Conservation (phyloP, 1,139 yeast species). For the Debaryomyces nepalensis region DNA sequence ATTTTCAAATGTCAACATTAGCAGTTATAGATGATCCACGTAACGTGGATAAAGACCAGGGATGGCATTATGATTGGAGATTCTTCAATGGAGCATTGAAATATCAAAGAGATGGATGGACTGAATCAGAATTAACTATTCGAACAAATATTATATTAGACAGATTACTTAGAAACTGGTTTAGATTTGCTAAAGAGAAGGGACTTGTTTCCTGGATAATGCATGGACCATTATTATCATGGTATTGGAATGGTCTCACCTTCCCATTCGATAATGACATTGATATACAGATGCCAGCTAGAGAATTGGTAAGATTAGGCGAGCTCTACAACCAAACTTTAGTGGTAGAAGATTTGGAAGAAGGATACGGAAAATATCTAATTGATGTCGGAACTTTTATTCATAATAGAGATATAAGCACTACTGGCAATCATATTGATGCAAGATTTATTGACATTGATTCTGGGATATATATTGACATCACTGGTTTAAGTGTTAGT, state of each 20-base stretch:
- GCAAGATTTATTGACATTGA: slow-evolving; percentile 41
- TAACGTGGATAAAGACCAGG: slow-evolving; percentile 29
- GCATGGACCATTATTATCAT: slow-evolving; percentile 33
- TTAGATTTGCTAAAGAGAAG: slow-evolving; percentile 28
- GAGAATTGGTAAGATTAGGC: slow-evolving; percentile 31
- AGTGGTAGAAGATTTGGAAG: slow-evolving; percentile 33
- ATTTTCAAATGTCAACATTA: slow-evolving; percentile 27
- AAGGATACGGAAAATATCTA: slow-evolving; percentile 34
- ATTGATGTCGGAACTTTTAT: slow-evolving; percentile 35
- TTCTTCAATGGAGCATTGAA: slow-evolving; percentile 57
- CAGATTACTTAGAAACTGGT: slow-evolving; percentile 33
- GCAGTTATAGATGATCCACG: slow-evolving; percentile 17
- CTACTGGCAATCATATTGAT: slow-evolving; percentile 35
- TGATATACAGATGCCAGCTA: slow-evolving; percentile 36
- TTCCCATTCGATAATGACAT: slow-evolving; percentile 30
- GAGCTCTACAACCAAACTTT: slow-evolving; percentile 39
- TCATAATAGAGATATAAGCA: slow-evolving; percentile 24
- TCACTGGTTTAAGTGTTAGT: slow-evolving; percentile 27
- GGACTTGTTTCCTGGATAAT: slow-evolving; percentile 31
- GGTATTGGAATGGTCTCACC: slow-evolving; percentile 49
- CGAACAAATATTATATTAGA: slow-evolving; percentile 32
- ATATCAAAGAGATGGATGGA: slow-evolving; percentile 25
- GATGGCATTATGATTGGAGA: slow-evolving; percentile 72
- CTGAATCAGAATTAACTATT: slow-evolving; percentile 22
- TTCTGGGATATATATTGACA: slow-evolving; percentile 39